Evolutionary conservation across 192 early-diverging fungal species (phyloP), one percentile per base, ranked within the genome.

Genomic region (Linnemannia hyalina): DNA sequence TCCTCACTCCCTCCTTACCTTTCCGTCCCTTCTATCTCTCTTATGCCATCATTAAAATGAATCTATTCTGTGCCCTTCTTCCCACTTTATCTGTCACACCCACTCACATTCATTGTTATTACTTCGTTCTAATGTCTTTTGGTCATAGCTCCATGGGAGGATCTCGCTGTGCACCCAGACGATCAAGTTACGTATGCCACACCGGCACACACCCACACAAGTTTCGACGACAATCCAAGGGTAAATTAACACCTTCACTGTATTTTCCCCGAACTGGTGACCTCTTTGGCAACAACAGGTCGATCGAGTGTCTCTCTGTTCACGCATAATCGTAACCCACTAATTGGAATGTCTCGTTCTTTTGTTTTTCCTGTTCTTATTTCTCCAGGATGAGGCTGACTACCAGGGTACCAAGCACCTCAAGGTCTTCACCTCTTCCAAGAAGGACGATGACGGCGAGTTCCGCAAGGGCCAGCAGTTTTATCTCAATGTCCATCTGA

Each of bases 381-480:
- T 13, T 4, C 57, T 8, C 15, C 26, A 85, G 74, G 78, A 85
- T 23, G 83, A 76, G 23, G 69, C 29, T 40, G 83, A 80, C 7
- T 85, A 77, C 40, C 54, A 41, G 18, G 79, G 79, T 35, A 76
- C 80, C 26, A 86, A 86, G 72, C 71, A 70, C 20, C 76, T 86
- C 49, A 86, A 86, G n/a, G 84, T 86, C 29, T 86, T 86, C 47
- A 86, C 84, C 18, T 86, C 84, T 2, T 86, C 84, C 79, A 86
- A 86, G 72, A 86, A 86, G 72, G 84, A 86, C 29, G 83, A 85
- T n/a, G 80, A 86, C 49, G 84, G 84, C 36, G 84, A 86, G 80
- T 86, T 86, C 80, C 84, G 84, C 3, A 86, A 86, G 68, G 84
- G 84, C 40, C 84, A 86, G 54, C 84, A 86, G 78, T 86, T 86